Evolutionary conservation across 2,329 filamentous ascomycete genomes (phyloP), one percentile per base, ranked within the genome.

Genomic region (Colletotrichum kahawae): DNA sequence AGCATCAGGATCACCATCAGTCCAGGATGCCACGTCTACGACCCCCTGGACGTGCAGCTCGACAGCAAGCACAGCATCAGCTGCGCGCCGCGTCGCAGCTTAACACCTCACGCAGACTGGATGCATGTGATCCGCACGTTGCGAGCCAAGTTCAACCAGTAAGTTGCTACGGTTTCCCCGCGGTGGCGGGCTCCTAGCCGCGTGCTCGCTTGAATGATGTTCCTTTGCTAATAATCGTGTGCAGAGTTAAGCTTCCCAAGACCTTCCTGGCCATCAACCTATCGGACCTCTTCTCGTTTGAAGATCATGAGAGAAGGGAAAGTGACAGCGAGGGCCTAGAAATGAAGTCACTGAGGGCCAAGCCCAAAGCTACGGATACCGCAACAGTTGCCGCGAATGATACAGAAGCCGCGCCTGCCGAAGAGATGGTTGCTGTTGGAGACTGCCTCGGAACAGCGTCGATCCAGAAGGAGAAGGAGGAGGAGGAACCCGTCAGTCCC

Each of bases 61-160:
- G 97, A 99, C 84, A 97, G 95, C 79, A 95, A 97, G 80, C 97
- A 99, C 83, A 97, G 95, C 83, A 99, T 99, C 80, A 96, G 96
- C 54, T 98, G 95, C 82, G 95, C 96, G 8, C 95, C 95, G n/a
- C 90, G 96, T 77, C 90, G 97, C 77, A 97, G 95, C 82, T 87
- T 99, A 80, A 98, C 96, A 4, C 91, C 95, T 4, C 97, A 99
- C 85, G 92, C 93, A 48, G 95, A 99, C 83, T 99, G 97, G 96
- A 96, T 97, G 85, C 92, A 96, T 80, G 95, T 99, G n/a, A 95
- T 99, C 78, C 96, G 98, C 85, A 98, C 96, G 2, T 87, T 99
- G 77, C 92, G 96, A 78, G 96, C 95, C 65, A 98, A 98, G 81
- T 98, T 99, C 82, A 95, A 98, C 82, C 95, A 95, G 94, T 96